Percentiles rank a stretch among this genome's conserved stretches.
Conservation (phyloP, 139 green algal genomes). For the Edaphochlamys debaryana region DNA sequence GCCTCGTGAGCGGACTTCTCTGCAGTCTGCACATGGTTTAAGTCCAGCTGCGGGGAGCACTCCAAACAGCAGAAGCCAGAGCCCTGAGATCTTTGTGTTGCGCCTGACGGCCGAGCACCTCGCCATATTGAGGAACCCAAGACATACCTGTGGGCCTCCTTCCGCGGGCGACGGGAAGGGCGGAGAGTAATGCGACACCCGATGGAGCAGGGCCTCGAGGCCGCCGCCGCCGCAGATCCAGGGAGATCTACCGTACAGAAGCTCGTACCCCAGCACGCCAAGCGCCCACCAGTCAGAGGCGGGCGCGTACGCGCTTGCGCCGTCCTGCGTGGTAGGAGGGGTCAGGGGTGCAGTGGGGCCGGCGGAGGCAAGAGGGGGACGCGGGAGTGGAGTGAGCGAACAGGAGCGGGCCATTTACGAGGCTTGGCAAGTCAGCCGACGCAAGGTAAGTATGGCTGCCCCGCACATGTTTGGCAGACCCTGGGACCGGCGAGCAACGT, state of each 20-base stretch:
- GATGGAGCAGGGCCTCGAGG: conserved; percentile 15
- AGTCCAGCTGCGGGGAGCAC: too few species aligned
- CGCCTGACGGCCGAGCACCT: too few species aligned
- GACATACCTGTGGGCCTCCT: conserved; percentile 7
- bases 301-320: conserved; percentile 8
- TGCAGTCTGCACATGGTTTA: too few species aligned
- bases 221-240: background rate
- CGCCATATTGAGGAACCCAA: background rate
- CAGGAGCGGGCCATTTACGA: too few species aligned
- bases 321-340: background rate
- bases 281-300: conserved; percentile 37
- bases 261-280: conserved; percentile 29
- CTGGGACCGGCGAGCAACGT: too few species aligned
- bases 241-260: conserved; percentile 35
- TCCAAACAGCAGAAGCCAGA: too few species aligned
- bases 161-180: background rate
- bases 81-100: too few species aligned
- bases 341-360: background rate
- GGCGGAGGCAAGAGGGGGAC: too few species aligned
- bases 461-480: too few species aligned
- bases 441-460: too few species aligned
- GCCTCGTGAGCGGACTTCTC: background rate
- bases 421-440: too few species aligned
- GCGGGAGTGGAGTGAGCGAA: too few species aligned
- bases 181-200: background rate